Evolutionary conservation across 2,329 filamentous ascomycete genomes (phyloP).

Genomic region (Fusarium paranaense): DNA sequence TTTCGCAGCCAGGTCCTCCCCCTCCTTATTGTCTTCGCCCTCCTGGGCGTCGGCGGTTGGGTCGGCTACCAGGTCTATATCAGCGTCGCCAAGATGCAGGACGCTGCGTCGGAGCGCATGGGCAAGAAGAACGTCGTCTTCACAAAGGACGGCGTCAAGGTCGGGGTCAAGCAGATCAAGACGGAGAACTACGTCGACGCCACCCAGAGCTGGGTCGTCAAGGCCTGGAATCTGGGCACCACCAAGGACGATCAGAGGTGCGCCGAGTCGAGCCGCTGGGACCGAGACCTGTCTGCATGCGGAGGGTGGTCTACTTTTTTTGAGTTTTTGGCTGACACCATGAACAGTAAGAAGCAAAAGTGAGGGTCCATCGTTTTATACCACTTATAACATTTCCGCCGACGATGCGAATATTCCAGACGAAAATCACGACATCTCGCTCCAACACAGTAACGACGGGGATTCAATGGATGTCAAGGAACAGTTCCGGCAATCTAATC

Average conservation of each 20-base stretch:
- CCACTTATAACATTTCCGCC: background rate
- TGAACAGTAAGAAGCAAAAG: conserved; percentile 40
- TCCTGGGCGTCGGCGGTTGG: conserved; percentile 70
- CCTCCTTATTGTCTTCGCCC: conserved; percentile 73
- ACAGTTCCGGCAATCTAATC: background rate
- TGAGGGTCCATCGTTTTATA: conserved; percentile 9
- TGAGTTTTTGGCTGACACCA: conserved; percentile 21
- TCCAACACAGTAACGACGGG: background rate
- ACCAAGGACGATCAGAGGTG: conserved; percentile 34
- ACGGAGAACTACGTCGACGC: conserved; percentile 79
- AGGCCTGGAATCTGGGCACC: conserved; percentile 71
- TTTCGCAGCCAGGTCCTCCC: conserved; percentile 70
- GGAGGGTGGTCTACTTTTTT: background rate
- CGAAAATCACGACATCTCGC: conserved; percentile 1
- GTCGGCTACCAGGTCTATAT: conserved; percentile 80
- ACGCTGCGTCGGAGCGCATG: conserved; percentile 75
- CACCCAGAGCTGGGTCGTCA: conserved; percentile 76
- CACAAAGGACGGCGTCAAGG: conserved; percentile 78
- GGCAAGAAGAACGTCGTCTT: conserved; percentile 81
- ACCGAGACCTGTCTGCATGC: background rate
- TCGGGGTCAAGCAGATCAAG: conserved; percentile 76
- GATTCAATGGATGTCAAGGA: background rate
- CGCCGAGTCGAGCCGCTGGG: background rate
- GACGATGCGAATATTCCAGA: background rate
- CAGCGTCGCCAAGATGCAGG: conserved; percentile 73